These are phyloP conservation scores for Orbilia quercus DNA, from an alignment of 2,329 filamentous ascomycete species.

Conservation along the genomic window DNA sequence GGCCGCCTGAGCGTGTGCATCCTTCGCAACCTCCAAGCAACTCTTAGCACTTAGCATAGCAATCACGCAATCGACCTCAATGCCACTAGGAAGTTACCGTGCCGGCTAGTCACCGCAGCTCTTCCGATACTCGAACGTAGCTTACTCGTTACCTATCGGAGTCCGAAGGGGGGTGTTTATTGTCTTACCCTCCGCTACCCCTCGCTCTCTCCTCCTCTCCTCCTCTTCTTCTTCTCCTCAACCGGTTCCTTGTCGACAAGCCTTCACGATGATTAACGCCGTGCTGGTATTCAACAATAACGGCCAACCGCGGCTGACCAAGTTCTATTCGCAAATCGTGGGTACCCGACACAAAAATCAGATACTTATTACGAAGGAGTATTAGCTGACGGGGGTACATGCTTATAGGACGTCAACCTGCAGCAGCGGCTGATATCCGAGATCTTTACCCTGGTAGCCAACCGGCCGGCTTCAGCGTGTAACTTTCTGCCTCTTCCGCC, in stretches of 20 bases:
- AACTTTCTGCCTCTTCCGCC: slow-evolving; percentile 90
- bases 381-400: not conserved
- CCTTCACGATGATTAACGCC: slow-evolving; percentile 87
- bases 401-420: slow-evolving; percentile 85
- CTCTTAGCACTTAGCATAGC: not conserved
- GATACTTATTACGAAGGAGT: not conserved
- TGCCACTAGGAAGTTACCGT: slow-evolving; percentile 23
- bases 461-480: slow-evolving; percentile 89
- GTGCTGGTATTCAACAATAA: slow-evolving; percentile 99
- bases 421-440: slow-evolving; percentile 97
- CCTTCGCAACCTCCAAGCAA: slow-evolving; percentile 11
- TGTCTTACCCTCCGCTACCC: slow-evolving; percentile 12
- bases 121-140: slow-evolving; percentile 8
- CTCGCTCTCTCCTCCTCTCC: not conserved
- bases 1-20: slow-evolving; percentile 9
- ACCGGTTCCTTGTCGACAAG: slow-evolving; percentile 53
- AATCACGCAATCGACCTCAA: slow-evolving; percentile 51
- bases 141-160: slow-evolving; percentile 7
- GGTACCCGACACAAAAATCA: slow-evolving; percentile 56
- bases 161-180: not conserved
- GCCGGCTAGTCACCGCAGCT: slow-evolving; percentile 18
- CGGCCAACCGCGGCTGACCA: slow-evolving; percentile 93
- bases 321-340: slow-evolving; percentile 98
- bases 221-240: slow-evolving; percentile 27
- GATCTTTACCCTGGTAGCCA: slow-evolving; percentile 94